Evolutionary conservation across 2,329 filamentous ascomycete genomes (phyloP).

Genomic region (Macrophomina tecta): DNA sequence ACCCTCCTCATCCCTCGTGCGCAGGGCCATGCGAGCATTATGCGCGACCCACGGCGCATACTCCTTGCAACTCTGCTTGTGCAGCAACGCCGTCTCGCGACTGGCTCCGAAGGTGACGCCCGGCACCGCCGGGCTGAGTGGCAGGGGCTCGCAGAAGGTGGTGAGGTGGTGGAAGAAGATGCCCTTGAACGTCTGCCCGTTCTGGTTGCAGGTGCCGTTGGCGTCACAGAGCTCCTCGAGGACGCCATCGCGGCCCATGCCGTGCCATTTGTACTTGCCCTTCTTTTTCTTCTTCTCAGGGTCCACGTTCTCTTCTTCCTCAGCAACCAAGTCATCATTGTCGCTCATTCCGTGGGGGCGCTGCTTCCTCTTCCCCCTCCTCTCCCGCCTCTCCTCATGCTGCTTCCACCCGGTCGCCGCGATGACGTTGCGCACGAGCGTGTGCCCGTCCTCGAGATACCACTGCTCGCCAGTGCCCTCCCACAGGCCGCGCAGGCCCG

Average conservation of each 20-base stretch:
- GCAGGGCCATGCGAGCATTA: constrained; percentile 76
- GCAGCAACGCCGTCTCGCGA: constrained; percentile 45
- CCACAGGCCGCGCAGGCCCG: constrained; percentile 81
- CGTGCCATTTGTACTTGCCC: constrained; percentile 62
- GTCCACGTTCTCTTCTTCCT: not conserved
- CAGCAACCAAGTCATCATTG: not conserved
- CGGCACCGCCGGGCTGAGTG: constrained; percentile 49
- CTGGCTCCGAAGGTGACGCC: constrained; percentile 52
- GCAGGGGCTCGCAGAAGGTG: constrained; percentile 74
- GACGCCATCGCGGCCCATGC: constrained; percentile 78
- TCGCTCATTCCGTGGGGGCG: not conserved
- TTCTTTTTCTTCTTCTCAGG: constrained; percentile 36
- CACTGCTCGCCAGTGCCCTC: constrained; percentile 72
- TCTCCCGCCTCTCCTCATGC: constrained; percentile 31
- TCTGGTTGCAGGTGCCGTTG: constrained; percentile 75
- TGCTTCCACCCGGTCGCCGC: constrained; percentile 77
- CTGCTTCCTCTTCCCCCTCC: constrained; percentile 37
- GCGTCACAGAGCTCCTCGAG: constrained; percentile 86
- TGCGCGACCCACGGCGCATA: constrained; percentile 79
- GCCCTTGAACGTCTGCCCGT: constrained; percentile 90
- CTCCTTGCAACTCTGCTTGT: constrained; percentile 65
- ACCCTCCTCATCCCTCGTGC: constrained; percentile 70
- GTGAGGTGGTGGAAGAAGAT: constrained; percentile 92
- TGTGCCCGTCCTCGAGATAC: constrained; percentile 80
- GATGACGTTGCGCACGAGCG: constrained; percentile 76